Evolutionary conservation across 2,329 filamentous ascomycete genomes (phyloP).

Genomic region (Chaetomiaceae sp.): DNA sequence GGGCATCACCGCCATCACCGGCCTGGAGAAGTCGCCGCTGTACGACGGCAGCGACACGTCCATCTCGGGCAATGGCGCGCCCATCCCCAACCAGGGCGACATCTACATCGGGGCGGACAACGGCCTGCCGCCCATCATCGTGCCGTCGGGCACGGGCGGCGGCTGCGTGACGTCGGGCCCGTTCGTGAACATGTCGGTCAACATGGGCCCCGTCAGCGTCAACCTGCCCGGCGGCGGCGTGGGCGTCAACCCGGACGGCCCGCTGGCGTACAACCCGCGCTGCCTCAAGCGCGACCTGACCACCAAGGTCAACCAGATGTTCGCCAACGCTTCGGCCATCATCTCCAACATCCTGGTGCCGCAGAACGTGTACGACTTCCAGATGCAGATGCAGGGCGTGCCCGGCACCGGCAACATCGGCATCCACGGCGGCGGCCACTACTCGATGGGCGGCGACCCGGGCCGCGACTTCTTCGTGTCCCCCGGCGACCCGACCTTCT

Average conservation of each 20-base stretch:
- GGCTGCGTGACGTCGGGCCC: constrained; percentile 50
- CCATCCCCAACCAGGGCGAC: constrained; percentile 22
- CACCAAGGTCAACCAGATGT: constrained; percentile 12
- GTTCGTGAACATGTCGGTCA: constrained; percentile 37
- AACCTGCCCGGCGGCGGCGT: constrained; percentile 20
- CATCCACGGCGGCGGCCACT: constrained; percentile 26
- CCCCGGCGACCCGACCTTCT: constrained; percentile 15
- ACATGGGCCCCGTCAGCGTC: constrained; percentile 33
- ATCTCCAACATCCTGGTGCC: constrained; percentile 8
- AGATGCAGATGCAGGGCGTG: constrained; percentile 12
- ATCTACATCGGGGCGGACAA: constrained; percentile 23
- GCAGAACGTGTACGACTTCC: constrained; percentile 10
- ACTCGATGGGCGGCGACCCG: constrained; percentile 29
- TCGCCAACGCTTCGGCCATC: constrained; percentile 6
- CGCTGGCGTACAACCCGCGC: constrained; percentile 31
- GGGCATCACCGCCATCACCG: constrained; percentile 33
- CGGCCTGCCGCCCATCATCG: constrained; percentile 28
- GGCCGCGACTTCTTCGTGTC: constrained; percentile 26
- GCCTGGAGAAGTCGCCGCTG: constrained; percentile 33
- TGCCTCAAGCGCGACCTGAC: constrained; percentile 29
- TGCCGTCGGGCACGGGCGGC: constrained; percentile 43
- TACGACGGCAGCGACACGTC: constrained; percentile 44
- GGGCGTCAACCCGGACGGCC: constrained; percentile 9
- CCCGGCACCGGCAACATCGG: constrained; percentile 18
- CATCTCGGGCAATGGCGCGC: constrained; percentile 40